phyloP scores from a whole-genome alignment of 768 basidiomycete species.

The Lactarius psammicola region DNA sequence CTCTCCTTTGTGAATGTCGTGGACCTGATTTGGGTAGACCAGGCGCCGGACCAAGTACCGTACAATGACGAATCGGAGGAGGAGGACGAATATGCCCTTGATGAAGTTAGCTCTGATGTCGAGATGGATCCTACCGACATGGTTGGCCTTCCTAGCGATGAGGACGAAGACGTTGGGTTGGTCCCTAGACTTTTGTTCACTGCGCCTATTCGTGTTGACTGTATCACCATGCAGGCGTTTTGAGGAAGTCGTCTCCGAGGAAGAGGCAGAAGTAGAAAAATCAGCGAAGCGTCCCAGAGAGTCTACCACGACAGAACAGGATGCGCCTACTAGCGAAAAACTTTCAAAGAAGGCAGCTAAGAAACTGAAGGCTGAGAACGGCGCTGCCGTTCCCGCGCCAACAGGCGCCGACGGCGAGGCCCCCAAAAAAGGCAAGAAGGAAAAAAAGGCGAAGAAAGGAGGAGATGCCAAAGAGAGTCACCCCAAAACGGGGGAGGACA shows the following conservation, averaged over 20 bases:
- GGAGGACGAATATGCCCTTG: conserved; percentile 63
- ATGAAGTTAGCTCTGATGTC: conserved; percentile 79
- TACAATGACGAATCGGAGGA: conserved; percentile 49
- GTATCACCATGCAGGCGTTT: conserved; percentile 52
- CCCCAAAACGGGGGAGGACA: conserved; percentile 25
- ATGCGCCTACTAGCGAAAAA: conserved; percentile 38
- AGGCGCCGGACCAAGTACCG: conserved; percentile 50
- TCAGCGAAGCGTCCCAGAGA: conserved; percentile 70
- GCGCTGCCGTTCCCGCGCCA: conserved; percentile 40
- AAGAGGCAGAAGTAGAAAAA: conserved; percentile 31
- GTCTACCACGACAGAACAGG: conserved; percentile 48
- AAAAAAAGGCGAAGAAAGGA: conserved; percentile 38
- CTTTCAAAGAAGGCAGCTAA: conserved; percentile 61
- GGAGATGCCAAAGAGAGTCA: conserved; percentile 29
- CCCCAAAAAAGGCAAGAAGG: conserved; percentile 38
- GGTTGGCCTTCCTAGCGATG: conserved; percentile 47
- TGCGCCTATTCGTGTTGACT: neutral
- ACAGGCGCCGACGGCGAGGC: conserved; percentile 30
- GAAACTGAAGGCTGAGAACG: conserved; percentile 68
- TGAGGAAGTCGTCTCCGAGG: conserved; percentile 60
- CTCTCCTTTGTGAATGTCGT: neutral
- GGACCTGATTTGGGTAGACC: conserved; percentile 43
- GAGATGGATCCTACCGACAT: conserved; percentile 67
- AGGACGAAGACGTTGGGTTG: conserved; percentile 43
- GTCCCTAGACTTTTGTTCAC: conserved; percentile 27